Evolutionary conservation across 163 green algal species (phyloP).

Genomic region (Trebouxiophyceae sp.): DNA sequence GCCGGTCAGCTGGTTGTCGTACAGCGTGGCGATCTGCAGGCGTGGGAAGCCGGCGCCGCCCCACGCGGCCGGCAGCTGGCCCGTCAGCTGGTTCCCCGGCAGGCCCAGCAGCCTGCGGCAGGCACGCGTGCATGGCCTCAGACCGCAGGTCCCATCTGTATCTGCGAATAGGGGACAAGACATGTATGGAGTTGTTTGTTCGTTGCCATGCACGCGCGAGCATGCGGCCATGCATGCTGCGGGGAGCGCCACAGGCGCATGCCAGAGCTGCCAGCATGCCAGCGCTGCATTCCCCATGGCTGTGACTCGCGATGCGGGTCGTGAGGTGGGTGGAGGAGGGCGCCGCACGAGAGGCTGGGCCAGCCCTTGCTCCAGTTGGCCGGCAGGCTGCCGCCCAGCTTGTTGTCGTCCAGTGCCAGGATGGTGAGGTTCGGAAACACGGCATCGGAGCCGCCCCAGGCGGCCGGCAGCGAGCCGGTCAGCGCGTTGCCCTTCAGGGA

Average conservation of each 20-base stretch:
- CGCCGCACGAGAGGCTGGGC: background rate
- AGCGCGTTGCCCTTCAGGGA: background rate
- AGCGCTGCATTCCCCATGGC: no score
- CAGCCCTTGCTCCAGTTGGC: background rate
- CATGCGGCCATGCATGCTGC: no score
- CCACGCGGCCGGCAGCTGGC: background rate
- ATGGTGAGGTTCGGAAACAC: background rate
- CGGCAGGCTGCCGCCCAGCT: background rate
- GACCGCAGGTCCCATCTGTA: no score
- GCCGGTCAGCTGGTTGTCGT: background rate
- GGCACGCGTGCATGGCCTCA: no score
- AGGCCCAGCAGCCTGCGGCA: background rate
- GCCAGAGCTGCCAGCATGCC: no score
- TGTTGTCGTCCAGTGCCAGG: background rate
- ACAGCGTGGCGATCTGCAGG: background rate
- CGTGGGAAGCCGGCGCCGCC: background rate
- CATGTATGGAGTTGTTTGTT: no score
- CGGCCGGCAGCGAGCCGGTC: background rate
- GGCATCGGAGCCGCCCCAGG: background rate
- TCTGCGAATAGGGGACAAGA: no score
- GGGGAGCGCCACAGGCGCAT: no score
- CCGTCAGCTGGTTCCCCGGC: background rate
- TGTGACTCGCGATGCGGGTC: no score
- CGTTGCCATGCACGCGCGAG: no score
- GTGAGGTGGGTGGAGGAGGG: no score